Conservation (phyloP, 805 yeast species). For the Metschnikowia lachancei region DNA sequence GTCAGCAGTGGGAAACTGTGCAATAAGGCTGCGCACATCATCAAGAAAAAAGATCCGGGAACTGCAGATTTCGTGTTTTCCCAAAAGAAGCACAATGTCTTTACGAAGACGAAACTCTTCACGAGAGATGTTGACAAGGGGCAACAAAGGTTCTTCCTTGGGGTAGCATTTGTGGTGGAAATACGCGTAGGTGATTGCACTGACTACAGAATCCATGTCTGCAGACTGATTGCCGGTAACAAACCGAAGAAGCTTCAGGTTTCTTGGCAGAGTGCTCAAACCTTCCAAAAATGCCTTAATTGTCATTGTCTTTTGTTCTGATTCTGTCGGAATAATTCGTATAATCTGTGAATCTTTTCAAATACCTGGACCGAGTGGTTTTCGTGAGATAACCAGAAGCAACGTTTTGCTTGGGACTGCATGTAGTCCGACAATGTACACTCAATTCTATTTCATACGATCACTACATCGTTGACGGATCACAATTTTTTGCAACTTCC, state of each 20-base stretch:
- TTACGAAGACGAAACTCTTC: conserved; percentile 66
- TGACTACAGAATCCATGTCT: conserved; percentile 81
- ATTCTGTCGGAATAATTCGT: too few relatives aligned
- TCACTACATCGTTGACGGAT: too few relatives aligned
- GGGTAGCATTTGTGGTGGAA: conserved; percentile 39
- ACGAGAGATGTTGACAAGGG: conserved; percentile 70
- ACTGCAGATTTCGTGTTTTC: conserved; percentile 43
- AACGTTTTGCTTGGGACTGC: too few relatives aligned
- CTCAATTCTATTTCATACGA: too few relatives aligned
- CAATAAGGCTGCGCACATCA: conserved; percentile 47
- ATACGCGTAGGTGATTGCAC: conserved; percentile 72
- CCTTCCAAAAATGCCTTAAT: conserved; percentile 27
- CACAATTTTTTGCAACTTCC: too few relatives aligned
- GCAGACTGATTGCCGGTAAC: conserved; percentile 86
- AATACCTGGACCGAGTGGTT: too few relatives aligned
- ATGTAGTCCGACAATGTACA: too few relatives aligned
- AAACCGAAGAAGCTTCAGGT: conserved; percentile 28
- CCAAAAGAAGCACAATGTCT: conserved; percentile 61
- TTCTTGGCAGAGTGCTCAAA: conserved; percentile 16
- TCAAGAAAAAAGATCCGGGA: conserved; percentile 62
- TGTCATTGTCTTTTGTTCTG: conserved; percentile 27
- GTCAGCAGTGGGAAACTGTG: conserved; percentile 6
- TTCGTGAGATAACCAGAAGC: too few relatives aligned
- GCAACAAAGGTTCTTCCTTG: conserved; percentile 43
- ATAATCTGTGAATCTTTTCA: too few relatives aligned